Evolutionary conservation across 306 rosid species (phyloP), one percentile per base, ranked within the genome.

Genomic region (Cucurbita ficifolia): DNA sequence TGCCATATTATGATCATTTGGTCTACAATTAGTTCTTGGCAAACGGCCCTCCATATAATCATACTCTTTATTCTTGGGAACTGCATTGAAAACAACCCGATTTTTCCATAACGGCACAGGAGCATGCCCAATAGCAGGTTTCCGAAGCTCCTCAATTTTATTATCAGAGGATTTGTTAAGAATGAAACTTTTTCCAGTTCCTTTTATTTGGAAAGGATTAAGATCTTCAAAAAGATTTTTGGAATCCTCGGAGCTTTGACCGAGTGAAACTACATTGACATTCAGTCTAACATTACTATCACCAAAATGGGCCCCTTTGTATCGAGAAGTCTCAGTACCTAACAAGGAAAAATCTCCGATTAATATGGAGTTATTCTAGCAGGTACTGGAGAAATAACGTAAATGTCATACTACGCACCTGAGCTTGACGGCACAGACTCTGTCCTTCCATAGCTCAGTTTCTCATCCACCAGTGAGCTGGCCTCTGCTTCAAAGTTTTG

Each of bases 131-230:
- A 89, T 77, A 81, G 70, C 78, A 52, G 76, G 72, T 80, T 79
- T 80, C 71, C 84, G 88, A 64, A 80, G 79, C 78, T 86, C 99
- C 58, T 82, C 90, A 71, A 72, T 79, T 78, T 85, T 90, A 76
- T 81, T 88, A 79, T 90, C 96, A 49, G 78, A 52, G 38, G 95
- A 75, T 76, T 82, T 88, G 78, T 87, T 84, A 76, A 80, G 88
- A 48, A 80, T 78, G 75, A 83, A 70, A 75, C 88, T 74, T 84
- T 88, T 94, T 73, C 92, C 90, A 49, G 89, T 87, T 81, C 99
- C 97, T 81, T 86, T 95, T 74, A 95, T 84, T 79, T 77, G 94
- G 83, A 95, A 91, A 18, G 97, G 96, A 72, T 91, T 95, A 79
- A 91, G 95, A 75, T 95, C 99, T 1, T 96, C 91, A 82, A 95